Evolutionary conservation across 2,329 filamentous ascomycete genomes (phyloP).

Genomic region (Fusarium sp.): DNA sequence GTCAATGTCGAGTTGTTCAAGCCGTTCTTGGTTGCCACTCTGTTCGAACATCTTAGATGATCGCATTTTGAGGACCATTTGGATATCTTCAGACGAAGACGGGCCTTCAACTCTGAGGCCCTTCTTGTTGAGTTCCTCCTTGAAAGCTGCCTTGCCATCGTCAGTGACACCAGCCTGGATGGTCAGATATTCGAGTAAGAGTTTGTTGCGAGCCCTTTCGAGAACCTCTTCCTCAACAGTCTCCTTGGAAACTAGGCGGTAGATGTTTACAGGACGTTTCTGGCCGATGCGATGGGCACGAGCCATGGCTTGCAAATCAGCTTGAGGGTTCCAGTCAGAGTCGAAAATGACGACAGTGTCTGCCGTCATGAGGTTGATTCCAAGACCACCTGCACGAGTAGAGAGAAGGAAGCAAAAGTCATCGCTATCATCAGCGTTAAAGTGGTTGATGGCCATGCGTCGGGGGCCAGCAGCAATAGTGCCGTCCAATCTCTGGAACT

Average conservation of each 20-base stretch:
- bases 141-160: conserved; percentile 84
- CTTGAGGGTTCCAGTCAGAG: conserved; percentile 98
- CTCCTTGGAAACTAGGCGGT: conserved; percentile 95
- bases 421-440: conserved; percentile 94
- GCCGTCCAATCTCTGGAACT: conserved; percentile 93
- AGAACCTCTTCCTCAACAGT: conserved; percentile 98
- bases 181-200: conserved; percentile 95
- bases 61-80: conserved; percentile 93
- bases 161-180: conserved; percentile 98
- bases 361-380: conserved; percentile 98
- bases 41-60: conserved; percentile 99
- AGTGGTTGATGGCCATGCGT: conserved; percentile 96
- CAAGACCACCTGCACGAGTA: conserved; percentile 94
- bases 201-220: conserved; percentile 95
- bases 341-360: conserved; percentile 98
- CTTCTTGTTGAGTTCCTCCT: conserved; percentile 81
- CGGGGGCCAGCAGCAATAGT: conserved; percentile 90
- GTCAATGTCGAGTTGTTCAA: conserved; percentile 97
- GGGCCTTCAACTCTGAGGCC: conserved; percentile 79
- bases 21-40: conserved; percentile 92
- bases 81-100: conserved; percentile 92
- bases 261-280: conserved; percentile 94
- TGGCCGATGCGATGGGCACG: conserved; percentile 97
- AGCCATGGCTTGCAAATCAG: conserved; percentile 97
- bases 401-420: conserved; percentile 98